Evolutionary conservation across 805 yeast species (phyloP), one percentile per base, ranked within the genome.

Genomic region (Saturnispora besseyi): DNA sequence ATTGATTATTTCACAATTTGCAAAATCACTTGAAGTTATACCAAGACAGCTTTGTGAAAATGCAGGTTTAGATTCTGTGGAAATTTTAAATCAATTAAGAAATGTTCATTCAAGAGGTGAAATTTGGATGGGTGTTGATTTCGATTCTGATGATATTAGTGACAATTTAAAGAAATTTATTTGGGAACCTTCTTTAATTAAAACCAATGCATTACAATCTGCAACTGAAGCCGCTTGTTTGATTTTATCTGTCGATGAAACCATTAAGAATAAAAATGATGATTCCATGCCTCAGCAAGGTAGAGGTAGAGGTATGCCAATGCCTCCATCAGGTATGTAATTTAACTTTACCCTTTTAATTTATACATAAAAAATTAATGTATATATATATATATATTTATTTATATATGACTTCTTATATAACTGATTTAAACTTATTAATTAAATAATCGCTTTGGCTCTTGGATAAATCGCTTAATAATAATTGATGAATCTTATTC

Each of bases 31-130:
- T 51, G 99, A 93, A 70, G 82, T 93, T 28, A 89, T 93, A 60
- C 99, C 99, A 57, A 83, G 98, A 66, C 98, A 93, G 65, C 75
- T 93, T 56, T 91, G 98, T 73, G 99, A 93, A 64, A 93, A 93
- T 66, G 99, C 96, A n/a, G 99, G 99, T 5, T 82, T 93, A 57
- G 99, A 93, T 65, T 95, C 96, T 21, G 87, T 95, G n/a, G 98
- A 93, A 65, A 71, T 93, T 53, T 78, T 93, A 59, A 93, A 93
- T 67, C 79, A 84, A 62, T 74, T 93, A 62, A 81, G 99, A 69
- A 85, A 93, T 77, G 84, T 87, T 18, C 99, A 93, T 62, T 93
- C 96, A 48, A 86, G 86, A 65, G 96, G 96, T 54, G 96, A 91
- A 61, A 75, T 70, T 42, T 87, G 96, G 93, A 82, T 74, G 55